phyloP scores from a whole-genome alignment of 2,329 filamentous ascomycete species.

The Exophiala spinifera region DNA sequence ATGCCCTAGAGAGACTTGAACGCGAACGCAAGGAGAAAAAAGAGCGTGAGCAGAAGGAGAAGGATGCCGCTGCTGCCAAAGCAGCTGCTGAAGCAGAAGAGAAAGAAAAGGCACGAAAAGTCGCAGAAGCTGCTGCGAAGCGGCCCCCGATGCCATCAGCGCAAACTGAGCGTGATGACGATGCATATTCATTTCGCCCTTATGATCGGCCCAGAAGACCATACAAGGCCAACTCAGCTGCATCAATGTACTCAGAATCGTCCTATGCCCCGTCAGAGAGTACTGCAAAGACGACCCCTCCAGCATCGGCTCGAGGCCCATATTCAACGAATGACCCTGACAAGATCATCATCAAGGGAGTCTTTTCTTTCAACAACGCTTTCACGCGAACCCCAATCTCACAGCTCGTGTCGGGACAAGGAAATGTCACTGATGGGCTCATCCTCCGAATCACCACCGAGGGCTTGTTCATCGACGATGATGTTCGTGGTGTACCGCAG shows the following conservation, averaged over 20 bases:
- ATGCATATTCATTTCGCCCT: constrained; percentile 70
- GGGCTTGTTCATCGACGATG: constrained; percentile 95
- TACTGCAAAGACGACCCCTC: constrained; percentile 78
- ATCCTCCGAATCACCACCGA: constrained; percentile 90
- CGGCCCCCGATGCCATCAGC: constrained; percentile 37
- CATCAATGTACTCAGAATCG: constrained; percentile 74
- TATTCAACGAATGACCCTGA: constrained; percentile 88
- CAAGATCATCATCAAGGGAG: constrained; percentile 92
- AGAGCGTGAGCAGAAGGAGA: constrained; percentile 29
- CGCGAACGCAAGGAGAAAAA: constrained; percentile 34
- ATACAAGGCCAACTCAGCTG: constrained; percentile 60
- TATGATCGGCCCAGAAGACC: constrained; percentile 66
- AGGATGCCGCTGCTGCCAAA: constrained; percentile 35
- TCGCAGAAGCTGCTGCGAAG: constrained; percentile 31
- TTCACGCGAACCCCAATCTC: constrained; percentile 87
- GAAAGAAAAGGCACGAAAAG: constrained; percentile 56
- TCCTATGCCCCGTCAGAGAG: constrained; percentile 84
- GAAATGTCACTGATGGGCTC: constrained; percentile 83
- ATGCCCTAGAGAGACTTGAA: constrained; percentile 28
- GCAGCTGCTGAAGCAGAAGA: constrained; percentile 29
- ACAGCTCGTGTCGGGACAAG: constrained; percentile 79
- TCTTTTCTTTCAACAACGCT: constrained; percentile 88
- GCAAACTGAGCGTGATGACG: constrained; percentile 51
- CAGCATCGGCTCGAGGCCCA: constrained; percentile 70
- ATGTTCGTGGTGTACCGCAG: constrained; percentile 84